Base-by-base conservation (phyloP, 345 rosid genomes). In the Hibiscus syriacus region DNA sequence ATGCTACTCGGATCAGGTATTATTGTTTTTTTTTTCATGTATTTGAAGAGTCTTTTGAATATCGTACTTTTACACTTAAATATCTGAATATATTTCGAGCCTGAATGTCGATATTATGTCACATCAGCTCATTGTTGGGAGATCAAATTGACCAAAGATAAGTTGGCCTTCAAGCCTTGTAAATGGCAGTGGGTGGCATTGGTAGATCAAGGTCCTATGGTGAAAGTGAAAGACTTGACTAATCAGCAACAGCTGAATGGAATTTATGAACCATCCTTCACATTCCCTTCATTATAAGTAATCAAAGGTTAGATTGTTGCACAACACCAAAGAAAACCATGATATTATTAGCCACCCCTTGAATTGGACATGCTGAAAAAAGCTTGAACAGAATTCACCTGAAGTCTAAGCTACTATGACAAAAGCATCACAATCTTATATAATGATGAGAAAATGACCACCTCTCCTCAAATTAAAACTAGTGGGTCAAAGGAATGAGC, bases 401-500 rank as follows among this genome's bases (percentile, higher is more conserved):
- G 19, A 36, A 9, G 27, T 36, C n/a, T 59, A 19, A n/a, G 25
- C 34, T 23, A 23, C 13, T 25, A 39, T 39, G 32, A 39, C 52
- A 62, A 41, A 41, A 63, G 67, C 36, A 41, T 39, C 52, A 13
- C 20, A 41, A 41, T 43, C 22, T 10, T 26, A 25, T 16, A 23
- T 41, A 8, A 50, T 43, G 54, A 41, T 25, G 6, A 23, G 53
- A 64, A 63, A 26, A 50, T 43, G 68, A 56, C 79, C 67, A 25
- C 72, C 70, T 70, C 48, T 63, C 30, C 52, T 30, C 39, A 48
- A 57, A 80, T 14, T 10, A 72, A 45, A 45, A 52, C 46, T 11
- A 69, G 70, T 17, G 80, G 76, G 70, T 36, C 68, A 36, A 73
- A 79, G 27, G 64, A 48, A 36, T 50, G 71, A 73, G 20, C 76